Evolutionary conservation across 352 stramenopile genomes (phyloP).

Genomic region (Elongisporangium anandrum): DNA sequence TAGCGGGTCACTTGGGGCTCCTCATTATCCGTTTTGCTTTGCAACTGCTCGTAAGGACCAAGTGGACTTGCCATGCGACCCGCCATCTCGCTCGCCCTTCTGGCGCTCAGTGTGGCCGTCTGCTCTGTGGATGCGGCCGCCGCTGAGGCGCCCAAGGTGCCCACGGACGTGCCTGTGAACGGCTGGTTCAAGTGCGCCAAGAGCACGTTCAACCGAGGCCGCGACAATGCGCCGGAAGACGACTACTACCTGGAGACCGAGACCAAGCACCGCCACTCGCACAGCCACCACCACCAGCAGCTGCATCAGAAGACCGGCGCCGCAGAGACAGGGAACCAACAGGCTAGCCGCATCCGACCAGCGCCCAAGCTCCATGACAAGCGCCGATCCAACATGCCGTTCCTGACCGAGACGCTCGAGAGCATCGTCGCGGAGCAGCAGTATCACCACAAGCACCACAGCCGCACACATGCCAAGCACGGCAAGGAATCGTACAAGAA

Average conservation of each 20-base stretch:
- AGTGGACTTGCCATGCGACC: neutral
- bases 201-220: neutral
- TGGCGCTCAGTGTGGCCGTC: neutral
- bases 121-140: neutral
- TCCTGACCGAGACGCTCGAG: slow-evolving; percentile 39
- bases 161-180: slow-evolving; percentile 32
- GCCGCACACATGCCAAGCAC: neutral
- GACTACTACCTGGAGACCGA: slow-evolving; percentile 34
- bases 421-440: slow-evolving; percentile 22
- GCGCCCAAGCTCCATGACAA: slow-evolving; percentile 3
- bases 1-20: neutral
- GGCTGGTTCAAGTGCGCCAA: slow-evolving; percentile 54
- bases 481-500: slow-evolving; percentile 5
- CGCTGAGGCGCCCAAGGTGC: neutral
- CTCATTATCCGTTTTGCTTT: slow-evolving; percentile 2
- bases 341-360: neutral
- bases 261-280: slow-evolving; percentile 5
- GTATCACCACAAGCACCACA: slow-evolving; percentile 2
- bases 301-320: neutral
- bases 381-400: slow-evolving; percentile 10
- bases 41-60: neutral
- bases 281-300: neutral
- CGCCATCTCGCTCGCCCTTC: neutral
- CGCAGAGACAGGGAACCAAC: neutral
- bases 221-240: slow-evolving; percentile 25